These are phyloP conservation scores for Aspergillus pseudoviridinutans DNA, from an alignment of 2,329 filamentous ascomycete species.

Conservation along the genomic window DNA sequence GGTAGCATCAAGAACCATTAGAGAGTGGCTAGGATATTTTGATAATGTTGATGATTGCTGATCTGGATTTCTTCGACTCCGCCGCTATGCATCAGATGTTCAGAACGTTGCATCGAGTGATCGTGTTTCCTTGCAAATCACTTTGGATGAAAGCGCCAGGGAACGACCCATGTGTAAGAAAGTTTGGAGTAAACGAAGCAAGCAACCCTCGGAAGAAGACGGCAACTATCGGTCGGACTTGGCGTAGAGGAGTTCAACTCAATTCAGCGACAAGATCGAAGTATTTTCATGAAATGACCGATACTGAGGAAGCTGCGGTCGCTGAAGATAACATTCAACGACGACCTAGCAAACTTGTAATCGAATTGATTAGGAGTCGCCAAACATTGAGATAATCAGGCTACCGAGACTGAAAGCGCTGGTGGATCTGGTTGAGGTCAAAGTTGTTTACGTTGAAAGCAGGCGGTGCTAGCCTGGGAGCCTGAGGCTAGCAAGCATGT, in stretches of 20 bases:
- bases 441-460: background rate
- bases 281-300: background rate
- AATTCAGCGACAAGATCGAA: background rate
- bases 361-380: background rate
- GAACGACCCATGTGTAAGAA: background rate
- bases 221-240: background rate
- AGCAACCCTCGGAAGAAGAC: background rate
- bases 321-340: background rate
- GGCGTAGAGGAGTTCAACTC: background rate
- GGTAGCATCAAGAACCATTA: background rate
- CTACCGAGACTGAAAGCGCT: too few relatives aligned
- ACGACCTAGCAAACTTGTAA: background rate
- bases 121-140: background rate
- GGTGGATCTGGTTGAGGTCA: background rate
- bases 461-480: background rate
- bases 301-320: too few relatives aligned
- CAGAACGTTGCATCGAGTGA: constrained; percentile 14
- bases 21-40: background rate
- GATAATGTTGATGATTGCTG: background rate
- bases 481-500: background rate
- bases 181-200: background rate
- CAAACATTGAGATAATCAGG: too few relatives aligned
- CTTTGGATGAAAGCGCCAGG: background rate
- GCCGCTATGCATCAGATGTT: constrained; percentile 8
- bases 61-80: constrained; percentile 4